Conservation (phyloP, 1,284 basidiomycete genomes). For the Macrocystidia cucumis region DNA sequence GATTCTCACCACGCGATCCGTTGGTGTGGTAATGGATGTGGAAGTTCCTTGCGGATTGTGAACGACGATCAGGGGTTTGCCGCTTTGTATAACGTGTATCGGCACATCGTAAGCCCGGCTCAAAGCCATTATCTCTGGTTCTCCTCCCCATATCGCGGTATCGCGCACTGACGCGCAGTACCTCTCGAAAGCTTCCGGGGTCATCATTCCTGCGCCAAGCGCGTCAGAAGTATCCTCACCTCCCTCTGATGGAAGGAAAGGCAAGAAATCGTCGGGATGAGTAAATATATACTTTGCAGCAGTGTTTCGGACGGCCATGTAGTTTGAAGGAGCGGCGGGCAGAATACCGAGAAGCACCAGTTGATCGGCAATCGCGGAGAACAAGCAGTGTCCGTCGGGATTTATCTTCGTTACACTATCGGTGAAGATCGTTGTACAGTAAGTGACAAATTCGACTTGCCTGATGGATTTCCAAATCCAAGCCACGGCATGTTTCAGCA, state of each 20-base stretch:
- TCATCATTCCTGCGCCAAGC: conserved; percentile 69
- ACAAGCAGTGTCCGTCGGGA: conserved; percentile 95
- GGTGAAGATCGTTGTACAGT: not conserved
- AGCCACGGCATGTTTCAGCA: conserved; percentile 54
- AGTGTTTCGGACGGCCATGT: conserved; percentile 53
- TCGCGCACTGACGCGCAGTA: conserved; percentile 81
- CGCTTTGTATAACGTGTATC: conserved; percentile 89
- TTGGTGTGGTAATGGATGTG: conserved; percentile 28
- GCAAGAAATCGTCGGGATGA: conserved; percentile 89
- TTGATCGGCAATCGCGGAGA: conserved; percentile 90
- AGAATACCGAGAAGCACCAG: conserved; percentile 58
- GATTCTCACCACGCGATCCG: conserved; percentile 62
- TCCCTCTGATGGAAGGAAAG: conserved; percentile 78
- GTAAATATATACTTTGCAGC: conserved; percentile 81
- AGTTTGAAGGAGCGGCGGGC: conserved; percentile 47
- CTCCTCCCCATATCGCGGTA: conserved; percentile 93
- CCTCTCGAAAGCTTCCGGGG: conserved; percentile 53
- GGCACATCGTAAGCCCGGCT: conserved; percentile 79
- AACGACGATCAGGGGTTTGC: conserved; percentile 75
- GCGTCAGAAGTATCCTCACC: conserved; percentile 76
- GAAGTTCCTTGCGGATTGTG: conserved; percentile 50
- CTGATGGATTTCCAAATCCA: conserved; percentile 67
- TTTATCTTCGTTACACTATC: conserved; percentile 53
- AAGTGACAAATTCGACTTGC: conserved; percentile 27
- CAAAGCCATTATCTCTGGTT: conserved; percentile 93